Evolutionary conservation across 78 protist genomes (phyloP), one percentile per base, ranked within the genome.

Genomic region (Chrysochromulina parva): DNA sequence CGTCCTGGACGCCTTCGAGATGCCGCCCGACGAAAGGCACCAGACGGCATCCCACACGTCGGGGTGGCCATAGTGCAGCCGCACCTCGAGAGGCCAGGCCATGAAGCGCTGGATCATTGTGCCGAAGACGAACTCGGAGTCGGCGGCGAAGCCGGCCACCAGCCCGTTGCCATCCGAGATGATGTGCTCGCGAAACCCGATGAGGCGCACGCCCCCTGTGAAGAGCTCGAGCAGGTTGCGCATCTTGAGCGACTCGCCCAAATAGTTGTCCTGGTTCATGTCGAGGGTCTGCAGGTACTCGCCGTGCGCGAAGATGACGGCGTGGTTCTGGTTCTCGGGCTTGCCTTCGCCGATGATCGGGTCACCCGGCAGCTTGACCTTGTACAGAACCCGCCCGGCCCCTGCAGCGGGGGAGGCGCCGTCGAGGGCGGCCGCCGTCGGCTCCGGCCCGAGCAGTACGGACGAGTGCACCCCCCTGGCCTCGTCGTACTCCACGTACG

Each of bases 321-420:
- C 69, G 69, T 16, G 26, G 24, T 16, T 5, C 24, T 16, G 9
- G 69, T 62, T 62, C 7, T 16, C 9, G 7, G 69, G 26, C 17
- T 62, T 62, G 28, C 69, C 69, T 22, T 87, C 90, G 47, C 90
- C 90, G 26, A 87, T 7, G 38, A 87, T 54, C 10, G 90, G 90
- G 6, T 62, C 16, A 9, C 73, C 73, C 7, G 73, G 73, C 26
- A 66, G 73, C 73, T 9, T 14, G 38, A 66, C 73, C 9, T 24
- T 6, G 11, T 9, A 14, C 24, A 14, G 22, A 0, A 59, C 19
- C 22, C 13, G 24, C 20, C 13, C 66, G 4, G 66, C 66, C 24
- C 66, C 66, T 20, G 66, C 17, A 1, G 5, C 17, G 38, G 73
- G 47, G 47, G 9, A 6, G 3, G 14, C 5, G 2, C 7, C 62